Percentiles rank a stretch among this genome's conserved stretches.
Evolutionary conservation across 2,329 filamentous ascomycete genomes (phyloP).

Genomic region (Arachnomyces sp.): DNA sequence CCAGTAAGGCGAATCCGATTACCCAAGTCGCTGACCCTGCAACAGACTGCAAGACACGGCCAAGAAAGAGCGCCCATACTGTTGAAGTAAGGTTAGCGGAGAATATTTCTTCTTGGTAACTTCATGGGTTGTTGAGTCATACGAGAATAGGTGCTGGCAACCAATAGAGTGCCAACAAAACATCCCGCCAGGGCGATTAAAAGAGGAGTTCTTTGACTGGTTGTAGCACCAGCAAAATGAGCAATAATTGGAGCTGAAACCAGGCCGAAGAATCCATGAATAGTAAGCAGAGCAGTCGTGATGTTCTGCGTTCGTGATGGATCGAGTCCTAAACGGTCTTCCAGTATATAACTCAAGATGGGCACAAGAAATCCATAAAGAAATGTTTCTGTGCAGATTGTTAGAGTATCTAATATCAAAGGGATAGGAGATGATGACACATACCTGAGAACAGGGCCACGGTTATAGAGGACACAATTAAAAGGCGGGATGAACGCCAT

Average conservation of each 20-base stretch:
- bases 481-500: no score
- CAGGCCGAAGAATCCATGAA: slow-evolving; percentile 18
- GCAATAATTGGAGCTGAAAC: slow-evolving; percentile 18
- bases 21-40: slow-evolving; percentile 25
- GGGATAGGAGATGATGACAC: no score
- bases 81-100: neutral
- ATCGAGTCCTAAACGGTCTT: slow-evolving; percentile 19
- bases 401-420: no score
- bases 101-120: neutral
- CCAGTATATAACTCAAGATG: slow-evolving; percentile 22
- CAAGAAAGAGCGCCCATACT: slow-evolving; percentile 19
- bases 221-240: slow-evolving; percentile 17
- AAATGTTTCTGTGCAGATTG: slow-evolving; percentile 16
- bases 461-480: no score
- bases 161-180: slow-evolving; percentile 19
- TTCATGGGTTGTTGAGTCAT: slow-evolving; percentile 5
- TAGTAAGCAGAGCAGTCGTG: slow-evolving; percentile 19
- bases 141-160: slow-evolving; percentile 20
- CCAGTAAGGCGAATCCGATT: slow-evolving; percentile 22
- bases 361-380: slow-evolving; percentile 25
- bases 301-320: slow-evolving; percentile 17
- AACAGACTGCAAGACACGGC: slow-evolving; percentile 23
- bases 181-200: slow-evolving; percentile 19
- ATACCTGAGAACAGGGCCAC: no score
- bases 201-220: slow-evolving; percentile 17